Base-by-base conservation (phyloP, 2,329 filamentous ascomycete species). In the Gaeumannomyces sp. region DNA sequence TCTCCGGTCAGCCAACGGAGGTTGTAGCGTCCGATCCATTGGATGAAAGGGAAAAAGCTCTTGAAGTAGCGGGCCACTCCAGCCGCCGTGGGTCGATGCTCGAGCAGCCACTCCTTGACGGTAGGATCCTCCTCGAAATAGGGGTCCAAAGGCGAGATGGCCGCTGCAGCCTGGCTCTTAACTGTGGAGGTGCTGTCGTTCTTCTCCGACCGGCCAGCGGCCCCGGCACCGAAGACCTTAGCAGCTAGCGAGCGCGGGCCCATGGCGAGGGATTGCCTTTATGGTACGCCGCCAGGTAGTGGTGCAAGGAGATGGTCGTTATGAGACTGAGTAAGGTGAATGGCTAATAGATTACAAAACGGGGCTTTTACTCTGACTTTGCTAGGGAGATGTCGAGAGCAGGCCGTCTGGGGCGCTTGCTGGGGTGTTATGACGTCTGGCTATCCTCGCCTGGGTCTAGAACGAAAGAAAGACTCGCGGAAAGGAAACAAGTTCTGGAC, bases 21-120 rank as follows among this genome's bases (percentile, higher is more conserved):
- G 14, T 64, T 64, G 59, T 64, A 64, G 14, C 60, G 58, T 16
- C 35, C 35, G 19, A 83, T 80, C 81, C 81, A 83, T 19, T 73
- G 74, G 65, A 78, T 70, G 69, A 82, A 83, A 2, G 81, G 81
- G 67, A 83, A 83, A 25, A 83, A 71, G 66, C 73, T 75, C 65
- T 72, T 73, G 62, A 80, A 50, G 66, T 81, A 81, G 50, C 64
- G 64, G 8, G 66, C 70, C 10, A 76, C 64, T 8, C 72, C 72
- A 1, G 66, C 70, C n/a, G 66, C 27, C 1, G 75, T 71, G 3
- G 79, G 78, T 0, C 73, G 71, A 22, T 78, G 70, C 62, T 79
- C 76, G 22, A 71, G 66, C n/a, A 80, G 65, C 66, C 76, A 80
- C 66, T 80, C 78, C 7, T 65, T 67, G n/a, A 79, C 73, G 13